Percentiles rank a stretch among this genome's conserved stretches.
Conservation (phyloP, 2,329 filamentous ascomycete species). For the Botryosphaeria agaves region DNA sequence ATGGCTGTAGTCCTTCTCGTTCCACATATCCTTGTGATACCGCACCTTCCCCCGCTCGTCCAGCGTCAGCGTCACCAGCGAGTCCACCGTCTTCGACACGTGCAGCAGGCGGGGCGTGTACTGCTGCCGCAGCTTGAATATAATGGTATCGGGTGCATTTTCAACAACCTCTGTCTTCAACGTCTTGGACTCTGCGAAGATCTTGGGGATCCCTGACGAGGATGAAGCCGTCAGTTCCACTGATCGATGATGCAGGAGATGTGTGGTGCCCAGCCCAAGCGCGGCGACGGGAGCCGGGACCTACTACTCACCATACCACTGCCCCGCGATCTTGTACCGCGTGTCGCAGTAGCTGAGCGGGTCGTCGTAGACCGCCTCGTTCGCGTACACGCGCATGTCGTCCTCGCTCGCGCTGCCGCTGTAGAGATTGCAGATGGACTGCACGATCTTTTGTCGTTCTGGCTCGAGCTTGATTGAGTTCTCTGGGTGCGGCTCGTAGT, state of each 20-base stretch:
- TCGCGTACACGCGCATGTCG: conserved; percentile 31
- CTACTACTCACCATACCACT: conserved; percentile 28
- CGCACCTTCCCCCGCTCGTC: conserved; percentile 23
- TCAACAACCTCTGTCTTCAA: conserved; percentile 24
- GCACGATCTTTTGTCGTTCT: conserved; percentile 22
- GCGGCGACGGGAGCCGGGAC: too few relatives aligned
- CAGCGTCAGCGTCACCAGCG: conserved; percentile 22
- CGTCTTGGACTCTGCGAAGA: conserved; percentile 22
- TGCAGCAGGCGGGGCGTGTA: conserved; percentile 25
- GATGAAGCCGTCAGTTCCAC: too few relatives aligned
- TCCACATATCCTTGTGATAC: conserved; percentile 34
- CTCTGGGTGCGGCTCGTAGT: conserved; percentile 25
- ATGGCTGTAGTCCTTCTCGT: conserved; percentile 30
- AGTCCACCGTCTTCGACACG: conserved; percentile 20
- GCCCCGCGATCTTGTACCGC: conserved; percentile 32
- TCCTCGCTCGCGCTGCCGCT: conserved; percentile 28
- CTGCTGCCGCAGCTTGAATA: conserved; percentile 31
- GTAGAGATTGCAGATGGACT: conserved; percentile 26
- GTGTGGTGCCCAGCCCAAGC: too few relatives aligned
- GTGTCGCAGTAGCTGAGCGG: conserved; percentile 32
- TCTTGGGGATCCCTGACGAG: conserved; percentile 20
- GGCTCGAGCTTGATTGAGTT: conserved; percentile 16
- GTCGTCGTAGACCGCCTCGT: conserved; percentile 29
- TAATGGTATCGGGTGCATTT: conserved; percentile 19
- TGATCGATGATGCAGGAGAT: too few relatives aligned